Conservation (phyloP, 2,329 filamentous ascomycete genomes). For the Neopestalotiopsis sp. region DNA sequence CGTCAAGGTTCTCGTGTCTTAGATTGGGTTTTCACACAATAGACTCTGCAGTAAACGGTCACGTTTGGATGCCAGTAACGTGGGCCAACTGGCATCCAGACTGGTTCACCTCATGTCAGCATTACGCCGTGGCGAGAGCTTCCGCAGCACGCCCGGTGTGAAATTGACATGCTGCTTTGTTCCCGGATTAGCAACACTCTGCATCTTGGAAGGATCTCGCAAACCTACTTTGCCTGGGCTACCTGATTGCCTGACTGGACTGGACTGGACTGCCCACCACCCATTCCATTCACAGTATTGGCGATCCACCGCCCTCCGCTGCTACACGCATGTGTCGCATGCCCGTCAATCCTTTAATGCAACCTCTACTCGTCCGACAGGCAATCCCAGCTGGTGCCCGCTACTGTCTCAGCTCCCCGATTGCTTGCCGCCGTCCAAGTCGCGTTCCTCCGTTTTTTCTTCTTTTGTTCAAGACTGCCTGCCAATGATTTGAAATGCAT, state of each 20-base stretch:
- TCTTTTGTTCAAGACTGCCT: neutral
- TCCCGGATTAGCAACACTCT: neutral
- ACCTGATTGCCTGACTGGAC: neutral
- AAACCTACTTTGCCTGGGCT: neutral
- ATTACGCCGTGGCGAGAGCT: neutral
- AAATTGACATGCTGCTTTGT: neutral
- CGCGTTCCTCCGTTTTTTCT: slow-evolving; percentile 8
- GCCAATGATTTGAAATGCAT: slow-evolving; percentile 7
- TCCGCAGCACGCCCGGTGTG: slow-evolving; percentile 1
- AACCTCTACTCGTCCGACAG: neutral
- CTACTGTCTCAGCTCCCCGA: slow-evolving; percentile 17
- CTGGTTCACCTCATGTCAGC: slow-evolving; percentile 1
- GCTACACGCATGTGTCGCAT: slow-evolving; percentile 17
- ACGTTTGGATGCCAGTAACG: neutral
- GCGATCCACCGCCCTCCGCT: neutral
- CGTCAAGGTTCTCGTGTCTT: slow-evolving; percentile 8
- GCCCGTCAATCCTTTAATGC: slow-evolving; percentile 15
- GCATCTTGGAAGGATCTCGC: slow-evolving; percentile 2
- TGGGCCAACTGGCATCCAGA: neutral
- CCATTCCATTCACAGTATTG: neutral
- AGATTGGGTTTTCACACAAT: slow-evolving; percentile 5
- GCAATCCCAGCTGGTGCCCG: slow-evolving; percentile 13
- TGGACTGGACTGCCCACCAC: neutral
- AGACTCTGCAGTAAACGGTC: neutral
- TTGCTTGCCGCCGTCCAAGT: slow-evolving; percentile 8